Percentiles rank a stretch among this genome's conserved stretches.
phyloP scores from a whole-genome alignment of 305 asterid genomes.

The Plantago lanceolata region DNA sequence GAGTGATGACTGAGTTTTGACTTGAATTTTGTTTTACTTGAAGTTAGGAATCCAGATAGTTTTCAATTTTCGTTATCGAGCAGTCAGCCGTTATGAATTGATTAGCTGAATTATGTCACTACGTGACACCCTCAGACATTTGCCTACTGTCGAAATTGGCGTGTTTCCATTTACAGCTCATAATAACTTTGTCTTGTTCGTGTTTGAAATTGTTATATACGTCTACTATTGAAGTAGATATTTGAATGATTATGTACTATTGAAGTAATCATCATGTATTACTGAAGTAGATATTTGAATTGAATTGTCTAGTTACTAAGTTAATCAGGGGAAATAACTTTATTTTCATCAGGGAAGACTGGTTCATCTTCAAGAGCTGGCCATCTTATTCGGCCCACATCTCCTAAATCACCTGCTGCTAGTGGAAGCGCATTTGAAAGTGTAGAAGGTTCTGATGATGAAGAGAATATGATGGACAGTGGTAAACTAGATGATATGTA shows the following conservation, averaged over 20 bases:
- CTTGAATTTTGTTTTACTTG: constrained; percentile 4
- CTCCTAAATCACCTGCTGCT: constrained; percentile 91
- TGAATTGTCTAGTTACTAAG: not conserved
- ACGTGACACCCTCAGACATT: not conserved
- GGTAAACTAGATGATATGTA: constrained; percentile 51
- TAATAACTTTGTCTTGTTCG: not conserved
- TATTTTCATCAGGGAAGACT: constrained; percentile 23
- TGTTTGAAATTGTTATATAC: not conserved
- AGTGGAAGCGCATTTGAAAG: constrained; percentile 93
- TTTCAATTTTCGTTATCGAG: not conserved
- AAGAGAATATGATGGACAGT: constrained; percentile 56
- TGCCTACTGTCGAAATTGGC: not conserved
- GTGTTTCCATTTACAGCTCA: not conserved
- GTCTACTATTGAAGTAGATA: no score
- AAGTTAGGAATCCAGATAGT: constrained; percentile 8
- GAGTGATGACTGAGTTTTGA: constrained; percentile 8
- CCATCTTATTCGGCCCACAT: constrained; percentile 59
- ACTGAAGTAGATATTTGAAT: no score
- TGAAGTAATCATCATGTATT: no score
- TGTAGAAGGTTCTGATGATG: constrained; percentile 90
- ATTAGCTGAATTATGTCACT: not conserved
- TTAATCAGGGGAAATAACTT: not conserved
- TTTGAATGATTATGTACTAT: not conserved
- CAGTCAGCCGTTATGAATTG: not conserved
- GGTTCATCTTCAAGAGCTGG: constrained; percentile 43